phyloP scores from a whole-genome alignment of 257 asterid species.

The Lycium barbarum region DNA sequence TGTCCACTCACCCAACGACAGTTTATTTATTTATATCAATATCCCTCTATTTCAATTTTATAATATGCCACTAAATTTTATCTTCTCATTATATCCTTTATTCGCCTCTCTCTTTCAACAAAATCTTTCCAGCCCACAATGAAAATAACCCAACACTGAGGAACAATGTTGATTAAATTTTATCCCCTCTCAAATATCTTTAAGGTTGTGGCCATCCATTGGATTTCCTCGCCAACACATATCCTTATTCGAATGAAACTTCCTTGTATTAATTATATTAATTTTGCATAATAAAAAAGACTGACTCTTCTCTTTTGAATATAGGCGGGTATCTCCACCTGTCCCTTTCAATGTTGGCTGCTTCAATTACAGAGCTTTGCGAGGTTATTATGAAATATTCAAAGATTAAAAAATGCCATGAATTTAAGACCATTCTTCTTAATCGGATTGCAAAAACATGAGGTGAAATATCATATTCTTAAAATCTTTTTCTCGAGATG shows the following conservation, averaged over 20 bases:
- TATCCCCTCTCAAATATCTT: constrained; percentile 32
- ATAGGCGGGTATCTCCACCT: not conserved
- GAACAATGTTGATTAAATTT: not conserved
- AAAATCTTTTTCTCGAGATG: not conserved
- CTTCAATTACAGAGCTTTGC: not conserved
- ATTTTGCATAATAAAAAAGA: not conserved
- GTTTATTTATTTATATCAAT: not conserved
- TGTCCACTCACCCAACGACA: not conserved
- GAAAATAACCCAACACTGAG: constrained; percentile 51
- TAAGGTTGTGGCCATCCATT: not conserved
- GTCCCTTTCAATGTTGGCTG: constrained; percentile 21
- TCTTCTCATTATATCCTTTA: not conserved
- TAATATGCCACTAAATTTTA: not conserved
- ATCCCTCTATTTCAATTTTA: not conserved
- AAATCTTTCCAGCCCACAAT: constrained; percentile 40
- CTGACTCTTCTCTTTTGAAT: not conserved
- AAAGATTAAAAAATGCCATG: not conserved
- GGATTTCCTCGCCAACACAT: constrained; percentile 5
- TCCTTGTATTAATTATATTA: too few relatives aligned
- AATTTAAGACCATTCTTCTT: not conserved
- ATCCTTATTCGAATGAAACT: not conserved
- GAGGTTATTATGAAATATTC: not conserved
- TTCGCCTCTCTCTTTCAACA: constrained; percentile 11
- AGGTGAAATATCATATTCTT: not conserved
- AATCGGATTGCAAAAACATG: not conserved